Evolutionary conservation across 2,329 filamentous ascomycete genomes (phyloP).

Genomic region (Corinectria fuckeliana): DNA sequence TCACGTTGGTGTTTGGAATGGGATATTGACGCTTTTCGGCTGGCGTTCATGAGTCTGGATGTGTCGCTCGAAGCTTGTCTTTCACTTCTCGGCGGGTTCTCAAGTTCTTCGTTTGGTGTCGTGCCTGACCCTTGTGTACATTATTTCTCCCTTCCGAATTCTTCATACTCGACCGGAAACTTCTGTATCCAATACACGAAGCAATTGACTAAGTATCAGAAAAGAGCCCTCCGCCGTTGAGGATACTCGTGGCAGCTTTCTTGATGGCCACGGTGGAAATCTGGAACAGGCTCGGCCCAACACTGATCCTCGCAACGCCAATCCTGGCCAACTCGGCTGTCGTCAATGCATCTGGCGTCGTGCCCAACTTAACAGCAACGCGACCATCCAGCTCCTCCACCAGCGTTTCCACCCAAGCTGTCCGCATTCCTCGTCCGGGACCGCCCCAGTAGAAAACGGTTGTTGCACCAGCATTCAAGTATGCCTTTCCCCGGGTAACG

Average conservation of each 20-base stretch:
- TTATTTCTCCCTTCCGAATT: neutral
- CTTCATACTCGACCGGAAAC: no score
- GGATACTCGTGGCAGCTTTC: conserved; percentile 41
- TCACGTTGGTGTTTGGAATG: neutral
- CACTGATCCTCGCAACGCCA: conserved; percentile 62
- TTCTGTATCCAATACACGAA: neutral
- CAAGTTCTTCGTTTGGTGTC: neutral
- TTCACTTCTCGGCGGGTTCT: neutral
- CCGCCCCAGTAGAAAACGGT: conserved; percentile 68
- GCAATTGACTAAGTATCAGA: neutral
- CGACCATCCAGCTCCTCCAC: conserved; percentile 56
- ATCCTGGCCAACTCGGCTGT: conserved; percentile 53
- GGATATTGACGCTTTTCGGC: neutral
- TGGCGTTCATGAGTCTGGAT: neutral
- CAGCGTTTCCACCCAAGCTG: conserved; percentile 54
- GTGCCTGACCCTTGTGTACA: neutral
- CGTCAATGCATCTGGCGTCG: conserved; percentile 47
- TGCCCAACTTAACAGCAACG: conserved; percentile 55
- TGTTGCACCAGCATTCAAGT: conserved; percentile 62
- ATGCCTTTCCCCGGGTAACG: conserved; percentile 61
- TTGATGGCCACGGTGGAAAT: conserved; percentile 49
- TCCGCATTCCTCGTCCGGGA: conserved; percentile 48
- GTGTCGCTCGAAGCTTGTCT: neutral
- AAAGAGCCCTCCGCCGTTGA: conserved; percentile 33
- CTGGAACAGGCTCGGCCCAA: conserved; percentile 56